Conservation (phyloP, 257 asterid genomes). For the Leptodermis oblonga region DNA sequence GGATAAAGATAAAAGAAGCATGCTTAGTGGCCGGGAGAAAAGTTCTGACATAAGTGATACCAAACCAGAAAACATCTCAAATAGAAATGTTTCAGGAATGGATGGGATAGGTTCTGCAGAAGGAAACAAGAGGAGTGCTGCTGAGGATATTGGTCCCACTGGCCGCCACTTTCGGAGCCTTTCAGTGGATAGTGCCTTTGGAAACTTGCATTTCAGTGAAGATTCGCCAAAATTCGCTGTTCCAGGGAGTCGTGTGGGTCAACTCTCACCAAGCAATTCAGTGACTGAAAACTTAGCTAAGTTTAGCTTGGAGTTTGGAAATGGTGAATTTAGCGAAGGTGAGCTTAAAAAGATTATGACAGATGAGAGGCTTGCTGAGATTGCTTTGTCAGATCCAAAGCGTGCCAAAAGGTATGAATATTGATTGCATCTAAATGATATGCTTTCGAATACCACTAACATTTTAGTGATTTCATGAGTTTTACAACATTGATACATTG, state of each 20-base stretch:
- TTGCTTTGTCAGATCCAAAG: slow-evolving; percentile 74
- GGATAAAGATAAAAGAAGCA: slow-evolving; percentile 33
- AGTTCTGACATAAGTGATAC: slow-evolving; percentile 25
- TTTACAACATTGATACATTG: slow-evolving; percentile 7
- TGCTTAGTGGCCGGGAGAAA: slow-evolving; percentile 17
- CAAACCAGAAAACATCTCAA: slow-evolving; percentile 31
- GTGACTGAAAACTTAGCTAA: slow-evolving; percentile 35
- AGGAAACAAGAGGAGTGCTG: slow-evolving; percentile 54
- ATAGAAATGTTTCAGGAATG: slow-evolving; percentile 12
- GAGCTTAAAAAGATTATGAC: slow-evolving; percentile 80
- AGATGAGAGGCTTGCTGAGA: slow-evolving; percentile 82
- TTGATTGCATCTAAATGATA: background rate
- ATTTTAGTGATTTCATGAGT: slow-evolving; percentile 1
- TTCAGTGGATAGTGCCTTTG: slow-evolving; percentile 80
- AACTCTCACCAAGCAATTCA: slow-evolving; percentile 61
- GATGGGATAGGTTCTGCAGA: slow-evolving; percentile 28
- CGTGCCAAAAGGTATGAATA: slow-evolving; percentile 74
- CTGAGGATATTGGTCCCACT: slow-evolving; percentile 51
- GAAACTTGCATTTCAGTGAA: slow-evolving; percentile 46
- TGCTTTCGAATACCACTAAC: background rate
- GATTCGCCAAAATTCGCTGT: slow-evolving; percentile 45
- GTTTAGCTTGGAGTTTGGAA: slow-evolving; percentile 53
- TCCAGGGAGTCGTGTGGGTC: slow-evolving; percentile 32
- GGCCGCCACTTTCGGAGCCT: slow-evolving; percentile 72
- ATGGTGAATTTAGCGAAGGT: slow-evolving; percentile 63